Percentiles rank a stretch among this genome's conserved stretches.
These are phyloP conservation scores for Hericium coralloides DNA, from an alignment of 768 basidiomycete genomes.

Conservation along the genomic window DNA sequence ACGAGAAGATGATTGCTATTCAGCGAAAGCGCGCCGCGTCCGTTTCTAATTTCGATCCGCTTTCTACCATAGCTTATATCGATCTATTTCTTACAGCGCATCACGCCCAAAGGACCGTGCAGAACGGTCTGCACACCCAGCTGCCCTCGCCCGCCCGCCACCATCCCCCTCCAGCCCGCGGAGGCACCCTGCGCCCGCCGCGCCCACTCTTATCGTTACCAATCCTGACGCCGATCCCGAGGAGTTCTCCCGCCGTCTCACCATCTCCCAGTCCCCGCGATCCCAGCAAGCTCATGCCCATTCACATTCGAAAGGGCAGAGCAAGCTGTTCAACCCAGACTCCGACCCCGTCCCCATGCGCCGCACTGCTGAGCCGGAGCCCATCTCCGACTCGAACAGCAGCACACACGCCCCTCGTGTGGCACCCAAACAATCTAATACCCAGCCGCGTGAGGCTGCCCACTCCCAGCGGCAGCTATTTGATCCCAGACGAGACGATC, in stretches of 20 bases:
- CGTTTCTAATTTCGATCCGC: conserved; percentile 16
- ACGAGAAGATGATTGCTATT: conserved; percentile 58
- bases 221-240: conserved; percentile 54
- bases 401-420: conserved; percentile 39
- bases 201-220: conserved; percentile 27
- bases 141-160: conserved; percentile 22
- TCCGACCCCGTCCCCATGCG: conserved; percentile 54
- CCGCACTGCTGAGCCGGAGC: conserved; percentile 56
- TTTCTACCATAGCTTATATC: background rate
- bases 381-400: conserved; percentile 47
- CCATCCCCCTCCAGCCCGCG: conserved; percentile 21
- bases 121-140: conserved; percentile 18
- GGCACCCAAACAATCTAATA: conserved; percentile 21
- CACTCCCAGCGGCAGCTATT: conserved; percentile 52
- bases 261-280: conserved; percentile 47
- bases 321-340: conserved; percentile 66
- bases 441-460: conserved; percentile 26
- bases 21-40: conserved; percentile 58
- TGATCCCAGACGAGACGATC: conserved; percentile 87
- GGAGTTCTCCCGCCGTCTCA: conserved; percentile 65
- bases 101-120: conserved; percentile 6
- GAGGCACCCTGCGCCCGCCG: conserved; percentile 33
- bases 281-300: conserved; percentile 22
- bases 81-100: background rate
- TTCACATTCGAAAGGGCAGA: conserved; percentile 24